Evolutionary conservation across 495 filamentous ascomycete species (phyloP).

Genomic region (Viridothelium virens): DNA sequence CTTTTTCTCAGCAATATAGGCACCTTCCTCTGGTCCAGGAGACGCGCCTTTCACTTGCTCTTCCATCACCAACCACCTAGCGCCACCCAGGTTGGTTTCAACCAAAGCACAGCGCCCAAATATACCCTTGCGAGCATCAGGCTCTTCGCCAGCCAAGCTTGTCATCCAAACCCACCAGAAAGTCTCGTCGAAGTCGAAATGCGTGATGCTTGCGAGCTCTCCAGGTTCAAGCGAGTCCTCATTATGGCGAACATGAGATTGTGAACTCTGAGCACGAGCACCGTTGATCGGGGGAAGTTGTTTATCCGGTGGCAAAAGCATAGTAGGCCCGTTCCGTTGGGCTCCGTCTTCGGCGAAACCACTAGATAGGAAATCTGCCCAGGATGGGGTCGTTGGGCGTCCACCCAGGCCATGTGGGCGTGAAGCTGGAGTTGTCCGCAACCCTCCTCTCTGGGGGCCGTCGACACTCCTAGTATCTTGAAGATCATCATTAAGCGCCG

Average conservation of each 20-base stretch:
- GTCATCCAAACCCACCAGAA: conserved; percentile 99
- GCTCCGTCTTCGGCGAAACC: conserved; percentile 73
- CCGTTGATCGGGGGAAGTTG: conserved; percentile 69
- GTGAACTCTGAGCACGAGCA: conserved; percentile 70
- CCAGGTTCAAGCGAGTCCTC: conserved; percentile 72
- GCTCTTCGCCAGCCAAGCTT: conserved; percentile 86
- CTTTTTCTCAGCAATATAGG: conserved; percentile 92
- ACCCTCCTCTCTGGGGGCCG: conserved; percentile 30
- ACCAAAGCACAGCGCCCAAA: conserved; percentile 91
- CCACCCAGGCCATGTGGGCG: conserved; percentile 52
- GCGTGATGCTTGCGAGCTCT: conserved; percentile 83
- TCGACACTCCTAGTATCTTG: conserved; percentile 13
- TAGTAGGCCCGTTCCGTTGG: conserved; percentile 43
- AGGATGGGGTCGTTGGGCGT: conserved; percentile 89
- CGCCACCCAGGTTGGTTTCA: conserved; percentile 72
- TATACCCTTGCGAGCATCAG: conserved; percentile 71
- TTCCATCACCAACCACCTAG: conserved; percentile 89
- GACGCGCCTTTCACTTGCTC: conserved; percentile 94
- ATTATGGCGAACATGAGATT: conserved; percentile 63
- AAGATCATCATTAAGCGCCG: conserved; percentile 42
- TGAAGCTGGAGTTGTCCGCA: conserved; percentile 58
- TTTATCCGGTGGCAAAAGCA: conserved; percentile 85
- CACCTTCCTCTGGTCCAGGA: conserved; percentile 70
- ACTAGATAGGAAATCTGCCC: conserved; percentile 92
- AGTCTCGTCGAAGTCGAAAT: conserved; percentile 82